phyloP scores from a whole-genome alignment of 2,329 filamentous ascomycete genomes.

The Calonectria hawksworthii region DNA sequence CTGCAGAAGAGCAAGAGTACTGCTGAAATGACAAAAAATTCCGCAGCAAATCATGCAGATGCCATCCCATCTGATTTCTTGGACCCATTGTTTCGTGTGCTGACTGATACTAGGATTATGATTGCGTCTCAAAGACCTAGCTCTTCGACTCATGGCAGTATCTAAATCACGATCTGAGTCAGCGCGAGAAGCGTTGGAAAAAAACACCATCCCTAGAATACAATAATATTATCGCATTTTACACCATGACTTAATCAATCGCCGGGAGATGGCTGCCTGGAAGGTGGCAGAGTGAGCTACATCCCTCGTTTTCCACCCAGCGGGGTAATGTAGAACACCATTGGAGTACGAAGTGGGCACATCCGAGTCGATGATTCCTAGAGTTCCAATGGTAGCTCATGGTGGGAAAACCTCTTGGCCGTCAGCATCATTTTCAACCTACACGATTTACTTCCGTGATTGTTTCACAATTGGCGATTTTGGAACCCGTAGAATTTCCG shows the following conservation, averaged over 20 bases:
- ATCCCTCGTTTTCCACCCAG: not conserved
- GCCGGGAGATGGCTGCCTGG: not conserved
- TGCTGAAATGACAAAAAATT: too few relatives aligned
- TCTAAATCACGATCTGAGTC: not conserved
- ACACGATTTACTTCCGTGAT: not conserved
- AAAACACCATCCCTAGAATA: not conserved
- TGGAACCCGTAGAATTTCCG: not conserved
- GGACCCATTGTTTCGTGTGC: not conserved
- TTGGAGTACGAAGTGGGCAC: not conserved
- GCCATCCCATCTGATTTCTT: not conserved
- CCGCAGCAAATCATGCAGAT: not conserved
- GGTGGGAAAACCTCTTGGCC: not conserved
- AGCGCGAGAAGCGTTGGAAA: not conserved
- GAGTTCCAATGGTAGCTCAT: not conserved
- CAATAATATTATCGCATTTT: not conserved
- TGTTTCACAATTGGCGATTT: not conserved
- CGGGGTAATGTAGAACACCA: not conserved
- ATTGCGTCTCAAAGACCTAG: not conserved
- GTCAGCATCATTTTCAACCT: not conserved
- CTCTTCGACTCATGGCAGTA: not conserved
- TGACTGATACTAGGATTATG: not conserved
- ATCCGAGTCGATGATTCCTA: not conserved
- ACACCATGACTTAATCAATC: not conserved
- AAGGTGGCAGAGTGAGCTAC: not conserved
- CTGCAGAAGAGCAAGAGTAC: not conserved